phyloP scores from a whole-genome alignment of 1,284 basidiomycete species.

The Cutaneotrichosporon cyanovorans region DNA sequence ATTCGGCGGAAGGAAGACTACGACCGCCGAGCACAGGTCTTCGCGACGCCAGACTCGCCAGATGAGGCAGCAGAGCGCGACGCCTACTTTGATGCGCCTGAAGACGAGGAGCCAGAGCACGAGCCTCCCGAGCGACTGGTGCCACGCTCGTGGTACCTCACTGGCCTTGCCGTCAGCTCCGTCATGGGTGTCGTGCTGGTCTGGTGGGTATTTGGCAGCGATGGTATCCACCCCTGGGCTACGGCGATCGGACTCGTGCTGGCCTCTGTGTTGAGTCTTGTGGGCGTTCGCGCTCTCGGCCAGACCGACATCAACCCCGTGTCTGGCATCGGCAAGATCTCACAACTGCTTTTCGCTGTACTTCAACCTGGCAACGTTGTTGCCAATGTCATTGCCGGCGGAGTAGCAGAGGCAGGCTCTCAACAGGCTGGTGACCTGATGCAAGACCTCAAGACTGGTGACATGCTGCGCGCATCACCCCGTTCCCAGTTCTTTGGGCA shows the following conservation, averaged over 20 bases:
- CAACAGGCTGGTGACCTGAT: conserved; percentile 96
- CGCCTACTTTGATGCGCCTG: conserved; percentile 28
- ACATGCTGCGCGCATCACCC: conserved; percentile 76
- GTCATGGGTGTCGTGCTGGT: conserved; percentile 68
- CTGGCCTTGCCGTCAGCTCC: conserved; percentile 60
- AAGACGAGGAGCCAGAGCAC: conserved; percentile 57
- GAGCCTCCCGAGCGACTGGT: conserved; percentile 77
- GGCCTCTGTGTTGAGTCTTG: conserved; percentile 73
- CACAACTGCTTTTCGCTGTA: conserved; percentile 86
- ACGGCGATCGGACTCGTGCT: conserved; percentile 75
- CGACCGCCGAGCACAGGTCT: conserved; percentile 19
- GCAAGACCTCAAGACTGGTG: conserved; percentile 96
- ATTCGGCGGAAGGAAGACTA: background rate
- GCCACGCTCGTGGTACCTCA: conserved; percentile 66
- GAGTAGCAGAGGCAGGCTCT: conserved; percentile 91
- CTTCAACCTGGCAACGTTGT: conserved; percentile 90
- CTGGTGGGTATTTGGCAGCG: conserved; percentile 75
- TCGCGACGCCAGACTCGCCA: conserved; percentile 2
- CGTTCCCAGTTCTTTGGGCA: conserved; percentile 82
- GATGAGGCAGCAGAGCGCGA: conserved; percentile 27
- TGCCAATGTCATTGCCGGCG: conserved; percentile 92
- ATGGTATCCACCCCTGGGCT: conserved; percentile 91
- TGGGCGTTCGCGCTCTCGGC: conserved; percentile 83
- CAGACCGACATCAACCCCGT: conserved; percentile 89
- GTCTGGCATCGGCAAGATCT: conserved; percentile 89